A percentile compares a stretch with the other conserved stretches of the same genome.
phyloP scores from a whole-genome alignment of 306 rosid genomes.

The Boehmeria nivea region DNA sequence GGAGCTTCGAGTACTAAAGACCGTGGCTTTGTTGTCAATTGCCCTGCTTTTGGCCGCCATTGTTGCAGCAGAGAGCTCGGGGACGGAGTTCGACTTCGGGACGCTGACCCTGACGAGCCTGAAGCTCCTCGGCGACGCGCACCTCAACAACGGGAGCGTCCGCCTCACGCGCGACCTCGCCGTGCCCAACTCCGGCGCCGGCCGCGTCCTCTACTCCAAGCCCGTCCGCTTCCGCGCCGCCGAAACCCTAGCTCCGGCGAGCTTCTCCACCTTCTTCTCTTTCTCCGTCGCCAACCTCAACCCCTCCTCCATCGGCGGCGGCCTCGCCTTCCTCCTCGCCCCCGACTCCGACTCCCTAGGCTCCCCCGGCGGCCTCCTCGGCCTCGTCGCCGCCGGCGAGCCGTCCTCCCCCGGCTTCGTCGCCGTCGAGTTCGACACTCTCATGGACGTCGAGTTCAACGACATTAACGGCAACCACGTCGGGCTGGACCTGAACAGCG shows the following conservation, averaged over 20 bases:
- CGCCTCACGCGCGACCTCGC: constrained; percentile 85
- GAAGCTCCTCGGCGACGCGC: constrained; percentile 91
- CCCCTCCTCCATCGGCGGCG: constrained; percentile 94
- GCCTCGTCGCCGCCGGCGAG: constrained; percentile 29
- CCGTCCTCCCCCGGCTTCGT: constrained; percentile 30
- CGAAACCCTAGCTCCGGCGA: constrained; percentile 34
- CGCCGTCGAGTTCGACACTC: constrained; percentile 92
- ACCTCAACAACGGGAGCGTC: constrained; percentile 73
- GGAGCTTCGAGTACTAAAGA: not conserved
- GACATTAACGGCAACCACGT: constrained; percentile 96
- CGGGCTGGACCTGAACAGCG: constrained; percentile 76
- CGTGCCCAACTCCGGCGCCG: constrained; percentile 83
- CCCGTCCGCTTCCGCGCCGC: constrained; percentile 70
- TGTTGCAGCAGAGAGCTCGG: not conserved
- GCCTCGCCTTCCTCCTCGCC: constrained; percentile 67
- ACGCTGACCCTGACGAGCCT: constrained; percentile 59
- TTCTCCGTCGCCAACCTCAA: constrained; percentile 69
- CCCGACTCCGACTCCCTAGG: constrained; percentile 62
- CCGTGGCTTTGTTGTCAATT: not conserved
- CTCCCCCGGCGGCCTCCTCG: constrained; percentile 74
- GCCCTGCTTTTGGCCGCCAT: not conserved
- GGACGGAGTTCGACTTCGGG: constrained; percentile 74
- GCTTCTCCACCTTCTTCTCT: constrained; percentile 81
- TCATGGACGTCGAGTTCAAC: constrained; percentile 81
- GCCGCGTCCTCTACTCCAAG: constrained; percentile 60